Conservation (phyloP, 2,329 filamentous ascomycete genomes). For the Fusarium incarnatum region DNA sequence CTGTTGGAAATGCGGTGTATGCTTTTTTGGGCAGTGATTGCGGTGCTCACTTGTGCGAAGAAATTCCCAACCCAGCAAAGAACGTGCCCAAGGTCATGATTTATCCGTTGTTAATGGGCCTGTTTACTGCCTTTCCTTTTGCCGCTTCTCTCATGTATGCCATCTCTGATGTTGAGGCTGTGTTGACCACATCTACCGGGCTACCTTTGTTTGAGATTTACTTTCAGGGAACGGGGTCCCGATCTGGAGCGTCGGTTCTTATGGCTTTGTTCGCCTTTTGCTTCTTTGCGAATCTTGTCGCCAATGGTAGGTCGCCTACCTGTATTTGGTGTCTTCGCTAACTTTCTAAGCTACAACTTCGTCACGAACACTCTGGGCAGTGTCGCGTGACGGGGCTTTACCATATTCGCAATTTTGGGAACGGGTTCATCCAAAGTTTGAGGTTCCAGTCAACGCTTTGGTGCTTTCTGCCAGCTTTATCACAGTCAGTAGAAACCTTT, state of each 20-base stretch:
- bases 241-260: slow-evolving; percentile 22
- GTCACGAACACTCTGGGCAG: slow-evolving; percentile 39
- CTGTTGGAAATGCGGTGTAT: slow-evolving; percentile 31
- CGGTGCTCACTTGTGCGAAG: slow-evolving; percentile 42
- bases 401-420: slow-evolving; percentile 45
- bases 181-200: slow-evolving; percentile 27
- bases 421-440: slow-evolving; percentile 32
- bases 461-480: slow-evolving; percentile 33
- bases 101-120: slow-evolving; percentile 35
- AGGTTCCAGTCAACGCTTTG: slow-evolving; percentile 46
- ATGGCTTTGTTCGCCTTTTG: slow-evolving; percentile 40
- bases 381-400: slow-evolving; percentile 43
- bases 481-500: not conserved
- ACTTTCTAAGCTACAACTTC: slow-evolving; percentile 25
- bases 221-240: slow-evolving; percentile 34
- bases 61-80: slow-evolving; percentile 41
- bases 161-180: slow-evolving; percentile 24
- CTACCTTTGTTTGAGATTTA: slow-evolving; percentile 41
- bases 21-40: slow-evolving; percentile 40
- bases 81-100: slow-evolving; percentile 43
- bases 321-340: accelerated
- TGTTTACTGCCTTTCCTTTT: slow-evolving; percentile 41
- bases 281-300: slow-evolving; percentile 39
- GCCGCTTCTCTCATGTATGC: slow-evolving; percentile 31
- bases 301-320: not conserved